phyloP scores from a whole-genome alignment of 1,284 basidiomycete genomes.

The Malassezia nana region DNA sequence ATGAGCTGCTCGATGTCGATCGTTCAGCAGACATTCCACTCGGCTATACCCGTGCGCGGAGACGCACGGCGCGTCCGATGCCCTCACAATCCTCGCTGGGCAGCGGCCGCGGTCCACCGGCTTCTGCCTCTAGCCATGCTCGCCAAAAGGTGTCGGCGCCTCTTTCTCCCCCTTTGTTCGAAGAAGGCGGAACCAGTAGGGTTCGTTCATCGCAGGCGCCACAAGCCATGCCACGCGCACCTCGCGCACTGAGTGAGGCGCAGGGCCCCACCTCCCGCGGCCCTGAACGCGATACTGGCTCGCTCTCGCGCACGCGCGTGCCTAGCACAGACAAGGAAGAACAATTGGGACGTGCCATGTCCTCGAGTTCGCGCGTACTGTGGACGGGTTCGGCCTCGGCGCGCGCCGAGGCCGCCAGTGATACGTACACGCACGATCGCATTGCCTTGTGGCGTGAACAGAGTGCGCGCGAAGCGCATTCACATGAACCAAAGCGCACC shows the following conservation, averaged over 20 bases:
- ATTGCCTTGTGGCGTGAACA: constrained; percentile 16
- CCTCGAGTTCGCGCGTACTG: constrained; percentile 10
- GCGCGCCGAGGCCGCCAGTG: not conserved
- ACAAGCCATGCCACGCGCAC: too few species aligned
- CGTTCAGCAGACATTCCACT: constrained; percentile 12
- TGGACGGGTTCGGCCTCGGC: not conserved
- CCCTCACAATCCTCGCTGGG: constrained; percentile 9
- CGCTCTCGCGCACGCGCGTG: not conserved
- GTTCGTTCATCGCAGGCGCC: too few species aligned
- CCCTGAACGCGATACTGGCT: not conserved
- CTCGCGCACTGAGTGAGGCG: not conserved
- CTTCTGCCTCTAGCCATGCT: not conserved
- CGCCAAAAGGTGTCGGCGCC: not conserved
- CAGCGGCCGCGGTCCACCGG: not conserved
- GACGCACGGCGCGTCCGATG: constrained; percentile 3
- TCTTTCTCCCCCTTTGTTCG: too few species aligned
- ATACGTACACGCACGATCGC: constrained; percentile 10
- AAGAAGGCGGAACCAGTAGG: not conserved
- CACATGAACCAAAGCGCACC: not conserved
- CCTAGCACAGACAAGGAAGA: not conserved
- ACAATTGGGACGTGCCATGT: not conserved
- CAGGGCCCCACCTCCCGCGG: not conserved
- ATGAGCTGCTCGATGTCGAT: constrained; percentile 5
- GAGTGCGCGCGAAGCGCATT: not conserved
- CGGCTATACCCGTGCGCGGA: not conserved